Percentiles rank a stretch among this genome's conserved stretches.
These are phyloP conservation scores for Hirschfeldia incana DNA, from an alignment of 345 rosid genomes.

Conservation along the genomic window DNA sequence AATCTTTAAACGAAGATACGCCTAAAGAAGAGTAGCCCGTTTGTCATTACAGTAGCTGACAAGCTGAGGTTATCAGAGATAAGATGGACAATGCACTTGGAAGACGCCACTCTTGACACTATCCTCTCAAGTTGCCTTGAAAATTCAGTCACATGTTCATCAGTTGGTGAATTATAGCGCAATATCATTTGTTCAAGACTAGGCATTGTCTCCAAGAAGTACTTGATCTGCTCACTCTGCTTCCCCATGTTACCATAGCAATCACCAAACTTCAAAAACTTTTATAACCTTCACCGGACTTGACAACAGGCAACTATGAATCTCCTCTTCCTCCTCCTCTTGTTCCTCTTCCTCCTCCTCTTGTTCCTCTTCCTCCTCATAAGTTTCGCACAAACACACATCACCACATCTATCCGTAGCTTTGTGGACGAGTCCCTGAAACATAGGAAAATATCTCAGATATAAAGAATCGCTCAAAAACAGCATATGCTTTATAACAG, in stretches of 20 bases:
- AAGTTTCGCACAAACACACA: slow-evolving; percentile 12
- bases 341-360: no score
- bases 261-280: neutral
- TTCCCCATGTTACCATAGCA: neutral
- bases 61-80: no score
- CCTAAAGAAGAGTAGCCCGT: no score
- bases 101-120: no score
- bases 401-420: neutral
- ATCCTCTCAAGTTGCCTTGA: no score
- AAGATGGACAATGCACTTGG: no score
- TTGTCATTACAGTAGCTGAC: no score
- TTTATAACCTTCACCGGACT: slow-evolving; percentile 10
- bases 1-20: no score
- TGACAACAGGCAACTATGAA: neutral
- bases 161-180: no score
- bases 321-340: neutral
- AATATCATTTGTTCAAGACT: neutral
- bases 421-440: slow-evolving; percentile 14
- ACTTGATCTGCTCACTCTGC: neutral
- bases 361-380: neutral
- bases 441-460: neutral
- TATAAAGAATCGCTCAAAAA: neutral
- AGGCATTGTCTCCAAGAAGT: slow-evolving; percentile 14
- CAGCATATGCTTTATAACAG: no score
- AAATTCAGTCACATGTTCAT: no score